Conservation (phyloP, 2,329 filamentous ascomycete species). For the Microcyclospora pomicola region DNA sequence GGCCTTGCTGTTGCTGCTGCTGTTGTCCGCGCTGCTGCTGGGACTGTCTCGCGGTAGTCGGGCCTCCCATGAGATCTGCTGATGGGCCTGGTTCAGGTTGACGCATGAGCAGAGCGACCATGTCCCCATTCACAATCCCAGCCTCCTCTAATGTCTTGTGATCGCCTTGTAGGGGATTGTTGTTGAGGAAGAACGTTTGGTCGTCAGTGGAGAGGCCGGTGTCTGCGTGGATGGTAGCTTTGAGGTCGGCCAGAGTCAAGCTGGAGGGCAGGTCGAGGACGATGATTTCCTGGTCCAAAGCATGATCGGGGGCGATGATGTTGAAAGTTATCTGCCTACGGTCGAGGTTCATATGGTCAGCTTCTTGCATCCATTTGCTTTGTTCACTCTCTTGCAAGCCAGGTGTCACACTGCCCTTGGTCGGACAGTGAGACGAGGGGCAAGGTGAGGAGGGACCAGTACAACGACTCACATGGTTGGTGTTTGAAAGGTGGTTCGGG, state of each 20-base stretch:
- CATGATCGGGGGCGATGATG: constrained; percentile 60
- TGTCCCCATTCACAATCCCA: constrained; percentile 73
- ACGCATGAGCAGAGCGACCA: constrained; percentile 72
- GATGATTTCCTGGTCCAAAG: constrained; percentile 58
- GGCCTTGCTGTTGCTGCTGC: constrained; percentile 19
- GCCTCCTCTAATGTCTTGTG: constrained; percentile 69
- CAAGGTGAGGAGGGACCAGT: constrained; percentile 3
- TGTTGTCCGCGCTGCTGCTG: constrained; percentile 23
- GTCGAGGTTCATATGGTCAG: no score
- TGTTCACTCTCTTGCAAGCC: no score
- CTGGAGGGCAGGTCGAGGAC: constrained; percentile 69
- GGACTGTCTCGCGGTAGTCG: constrained; percentile 14
- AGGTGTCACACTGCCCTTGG: background rate
- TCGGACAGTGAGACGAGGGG: constrained; percentile 17
- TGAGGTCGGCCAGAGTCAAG: constrained; percentile 73
- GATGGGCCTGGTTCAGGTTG: constrained; percentile 27
- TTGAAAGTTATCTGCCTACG: constrained; percentile 53
- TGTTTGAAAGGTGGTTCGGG: constrained; percentile 7
- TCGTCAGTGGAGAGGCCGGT: constrained; percentile 55
- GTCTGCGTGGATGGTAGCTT: constrained; percentile 78
- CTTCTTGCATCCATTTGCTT: no score
- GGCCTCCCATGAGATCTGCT: background rate
- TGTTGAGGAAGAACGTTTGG: constrained; percentile 85
- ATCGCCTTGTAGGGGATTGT: constrained; percentile 63
- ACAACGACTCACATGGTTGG: background rate